Base-by-base conservation (phyloP, 2,329 filamentous ascomycete species). In the Colletotrichum falcatum region DNA sequence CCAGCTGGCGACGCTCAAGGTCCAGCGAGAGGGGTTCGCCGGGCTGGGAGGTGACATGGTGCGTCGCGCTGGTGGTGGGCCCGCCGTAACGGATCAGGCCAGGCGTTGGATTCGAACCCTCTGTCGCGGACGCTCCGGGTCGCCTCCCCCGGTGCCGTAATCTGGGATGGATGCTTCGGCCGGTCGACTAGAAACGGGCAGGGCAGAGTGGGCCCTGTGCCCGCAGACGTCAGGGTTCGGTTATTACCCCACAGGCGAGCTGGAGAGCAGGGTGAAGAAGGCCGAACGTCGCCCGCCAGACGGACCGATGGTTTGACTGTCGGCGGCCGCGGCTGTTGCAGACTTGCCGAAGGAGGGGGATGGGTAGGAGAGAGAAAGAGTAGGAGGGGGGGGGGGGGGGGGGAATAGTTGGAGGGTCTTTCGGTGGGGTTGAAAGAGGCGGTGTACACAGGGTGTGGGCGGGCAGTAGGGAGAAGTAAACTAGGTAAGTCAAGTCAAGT, bases 1-100 rank as follows among this genome's bases (percentile, higher is more conserved):
- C 73, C 83, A 86, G 68, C 78, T 94, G 77, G 91, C 91, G 62
- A 91, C 90, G 49, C 82, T 85, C 71, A 94, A 94, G 79, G 89
- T 94, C 53, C 83, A 87, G 72, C 87, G 86, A 72, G 89, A 92
- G 74, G 91, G 91, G 6, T 93, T 94, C 77, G 79, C 79, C 65
- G 84, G 85, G 37, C 81, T 92, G 73, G 84, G 76, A 60, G 72
- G 71, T 73, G 76, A 78, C 72, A 76, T 77, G 51, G 58, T 63
- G 51, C 62, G 68, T 71, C 58, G 68, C 53, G 59, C 39, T 63
- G 74, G 55, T 55, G 60, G 70, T 73, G 73, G 73, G 73, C 72
- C 72, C 73, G 37, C 60, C 66, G 72, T 65, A 63, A 62, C 65
- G 48, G 67, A 61, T 62, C 62, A 69, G 66, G 39, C 49, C 58